phyloP scores from a whole-genome alignment of 345 rosid species.

The Heritiera littoralis region DNA sequence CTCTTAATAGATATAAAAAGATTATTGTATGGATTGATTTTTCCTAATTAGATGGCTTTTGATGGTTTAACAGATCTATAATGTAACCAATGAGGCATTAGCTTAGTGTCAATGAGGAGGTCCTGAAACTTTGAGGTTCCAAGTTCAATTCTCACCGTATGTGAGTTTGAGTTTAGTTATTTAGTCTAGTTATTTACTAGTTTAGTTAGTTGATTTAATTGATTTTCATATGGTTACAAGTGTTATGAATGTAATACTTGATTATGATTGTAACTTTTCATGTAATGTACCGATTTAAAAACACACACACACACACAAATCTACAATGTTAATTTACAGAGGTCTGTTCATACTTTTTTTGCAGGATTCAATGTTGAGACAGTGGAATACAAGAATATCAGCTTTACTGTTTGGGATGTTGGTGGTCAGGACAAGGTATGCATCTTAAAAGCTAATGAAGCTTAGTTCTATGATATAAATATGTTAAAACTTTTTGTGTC shows the following conservation, averaged over 20 bases:
- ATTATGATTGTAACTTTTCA: too few relatives aligned
- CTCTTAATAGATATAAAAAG: neutral
- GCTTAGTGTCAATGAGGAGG: too few relatives aligned
- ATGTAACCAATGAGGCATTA: neutral
- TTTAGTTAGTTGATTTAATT: too few relatives aligned
- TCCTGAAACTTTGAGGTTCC: too few relatives aligned
- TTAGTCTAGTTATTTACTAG: too few relatives aligned
- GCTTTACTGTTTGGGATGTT: slow-evolving; percentile 83
- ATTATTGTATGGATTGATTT: neutral
- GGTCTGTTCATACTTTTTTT: slow-evolving; percentile 5
- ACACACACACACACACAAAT: too few relatives aligned
- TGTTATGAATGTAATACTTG: too few relatives aligned
- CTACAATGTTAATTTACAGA: neutral
- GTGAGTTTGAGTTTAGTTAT: too few relatives aligned
- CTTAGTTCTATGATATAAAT: neutral
- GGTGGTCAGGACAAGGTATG: slow-evolving; percentile 94
- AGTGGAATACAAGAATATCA: slow-evolving; percentile 86
- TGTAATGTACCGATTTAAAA: too few relatives aligned
- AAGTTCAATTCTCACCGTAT: too few relatives aligned
- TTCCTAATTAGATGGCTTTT: neutral
- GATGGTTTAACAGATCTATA: neutral
- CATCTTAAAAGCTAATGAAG: neutral
- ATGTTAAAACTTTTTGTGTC: slow-evolving; percentile 3
- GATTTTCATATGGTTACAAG: too few relatives aligned
- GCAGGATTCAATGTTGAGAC: slow-evolving; percentile 92